A percentile compares a stretch with the other conserved stretches of the same genome.
These are phyloP conservation scores for Fraxinus cuspidata DNA, from an alignment of 257 asterid species.

Conservation along the genomic window DNA sequence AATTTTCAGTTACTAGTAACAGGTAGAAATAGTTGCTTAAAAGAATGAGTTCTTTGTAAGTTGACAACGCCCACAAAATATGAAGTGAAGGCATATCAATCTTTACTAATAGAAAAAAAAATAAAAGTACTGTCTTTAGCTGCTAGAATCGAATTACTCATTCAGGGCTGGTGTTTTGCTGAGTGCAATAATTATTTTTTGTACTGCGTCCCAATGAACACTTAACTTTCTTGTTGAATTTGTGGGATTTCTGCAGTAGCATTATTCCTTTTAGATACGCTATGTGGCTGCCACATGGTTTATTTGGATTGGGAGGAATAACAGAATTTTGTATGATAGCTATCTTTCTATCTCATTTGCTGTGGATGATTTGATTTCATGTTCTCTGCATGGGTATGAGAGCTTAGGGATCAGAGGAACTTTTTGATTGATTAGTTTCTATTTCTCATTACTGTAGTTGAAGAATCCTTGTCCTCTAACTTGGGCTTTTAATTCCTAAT, in stretches of 20 bases:
- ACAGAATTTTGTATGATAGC: neutral
- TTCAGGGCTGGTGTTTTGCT: neutral
- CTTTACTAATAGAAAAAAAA: neutral
- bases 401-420: neutral
- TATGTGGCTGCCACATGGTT: neutral
- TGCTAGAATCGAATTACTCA: neutral
- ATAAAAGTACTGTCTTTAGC: neutral
- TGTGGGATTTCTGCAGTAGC: neutral
- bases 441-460: neutral
- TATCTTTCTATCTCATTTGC: neutral
- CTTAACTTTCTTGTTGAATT: neutral
- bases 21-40: neutral
- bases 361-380: neutral
- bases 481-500: neutral
- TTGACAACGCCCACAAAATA: neutral
- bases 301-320: neutral
- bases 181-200: neutral
- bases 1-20: neutral
- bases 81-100: neutral
- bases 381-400: neutral
- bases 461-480: neutral
- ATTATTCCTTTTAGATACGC: neutral
- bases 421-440: neutral
- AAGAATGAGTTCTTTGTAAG: neutral
- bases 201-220: neutral